A percentile compares a stretch with the other conserved stretches of the same genome.
phyloP scores from a whole-genome alignment of 306 rosid genomes.

The Mimosa pudica region DNA sequence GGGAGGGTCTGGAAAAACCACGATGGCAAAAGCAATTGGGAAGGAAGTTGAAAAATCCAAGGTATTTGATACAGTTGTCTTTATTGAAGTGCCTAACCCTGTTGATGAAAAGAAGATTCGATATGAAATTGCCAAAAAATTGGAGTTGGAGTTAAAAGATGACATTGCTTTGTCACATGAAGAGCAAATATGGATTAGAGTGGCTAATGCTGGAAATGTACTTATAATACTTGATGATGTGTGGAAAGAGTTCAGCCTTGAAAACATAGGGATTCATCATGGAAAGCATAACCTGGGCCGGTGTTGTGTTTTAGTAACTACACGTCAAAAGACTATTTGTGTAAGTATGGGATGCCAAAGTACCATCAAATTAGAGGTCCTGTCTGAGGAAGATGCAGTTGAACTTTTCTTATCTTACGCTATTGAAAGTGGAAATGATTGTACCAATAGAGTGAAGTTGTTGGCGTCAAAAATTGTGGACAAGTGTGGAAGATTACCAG shows the following conservation, averaged over 20 bases:
- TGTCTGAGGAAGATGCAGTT: conserved; percentile 2
- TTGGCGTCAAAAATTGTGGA: neutral
- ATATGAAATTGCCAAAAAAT: conserved; percentile 17
- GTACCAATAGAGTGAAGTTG: neutral
- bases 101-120: neutral
- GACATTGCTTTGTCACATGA: neutral
- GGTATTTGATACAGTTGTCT: conserved; percentile 26
- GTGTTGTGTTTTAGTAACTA: conserved; percentile 15
- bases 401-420: neutral
- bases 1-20: conserved; percentile 33
- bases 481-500: neutral
- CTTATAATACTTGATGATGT: conserved; percentile 39
- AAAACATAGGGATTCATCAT: conserved; percentile 30
- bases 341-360: neutral
- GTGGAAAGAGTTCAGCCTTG: neutral
- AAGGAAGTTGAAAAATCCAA: conserved; percentile 3
- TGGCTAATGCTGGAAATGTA: neutral
- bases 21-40: conserved; percentile 20
- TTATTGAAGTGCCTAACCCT: conserved; percentile 2
- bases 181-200: neutral
- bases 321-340: neutral
- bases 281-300: neutral
- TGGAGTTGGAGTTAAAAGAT: conserved; percentile 11
- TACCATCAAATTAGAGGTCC: neutral
- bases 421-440: neutral